phyloP scores from a whole-genome alignment of 192 early-diverging fungal genomes.

The Coemansia interrupta region DNA sequence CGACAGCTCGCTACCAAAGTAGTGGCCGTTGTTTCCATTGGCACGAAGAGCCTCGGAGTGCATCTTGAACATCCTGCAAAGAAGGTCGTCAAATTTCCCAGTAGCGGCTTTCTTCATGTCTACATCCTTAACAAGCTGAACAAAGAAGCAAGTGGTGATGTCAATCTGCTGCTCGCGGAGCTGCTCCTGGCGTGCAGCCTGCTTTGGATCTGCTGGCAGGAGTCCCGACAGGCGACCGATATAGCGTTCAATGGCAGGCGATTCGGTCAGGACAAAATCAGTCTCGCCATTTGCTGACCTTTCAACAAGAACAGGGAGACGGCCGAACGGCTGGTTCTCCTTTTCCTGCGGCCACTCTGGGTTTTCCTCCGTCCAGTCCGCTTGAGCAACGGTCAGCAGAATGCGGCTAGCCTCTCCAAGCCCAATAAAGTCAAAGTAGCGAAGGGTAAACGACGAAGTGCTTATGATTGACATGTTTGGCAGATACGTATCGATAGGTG shows the following conservation, averaged over 20 bases:
- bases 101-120: background rate
- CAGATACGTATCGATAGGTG: no score
- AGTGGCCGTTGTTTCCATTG: constrained; percentile 58
- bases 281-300: constrained; percentile 15
- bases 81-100: constrained; percentile 8
- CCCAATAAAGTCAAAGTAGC: constrained; percentile 28
- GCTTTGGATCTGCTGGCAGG: background rate
- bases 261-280: constrained; percentile 39
- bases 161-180: constrained; percentile 24
- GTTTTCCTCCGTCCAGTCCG: constrained; percentile 19
- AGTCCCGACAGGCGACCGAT: background rate
- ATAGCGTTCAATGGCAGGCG: constrained; percentile 52
- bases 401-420: constrained; percentile 22
- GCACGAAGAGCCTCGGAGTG: constrained; percentile 48
- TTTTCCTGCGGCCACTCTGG: constrained; percentile 51
- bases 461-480: no score
- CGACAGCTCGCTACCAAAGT: constrained; percentile 35
- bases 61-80: constrained; percentile 16
- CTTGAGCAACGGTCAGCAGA: constrained; percentile 47
- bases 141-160: background rate
- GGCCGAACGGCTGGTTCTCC: constrained; percentile 42
- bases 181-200: constrained; percentile 25
- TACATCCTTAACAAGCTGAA: constrained; percentile 10
- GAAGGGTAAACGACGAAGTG: constrained; percentile 7
- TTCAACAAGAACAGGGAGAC: constrained; percentile 54